Evolutionary conservation across 2,329 filamentous ascomycete genomes (phyloP).

Genomic region (Rutstroemia sp.): DNA sequence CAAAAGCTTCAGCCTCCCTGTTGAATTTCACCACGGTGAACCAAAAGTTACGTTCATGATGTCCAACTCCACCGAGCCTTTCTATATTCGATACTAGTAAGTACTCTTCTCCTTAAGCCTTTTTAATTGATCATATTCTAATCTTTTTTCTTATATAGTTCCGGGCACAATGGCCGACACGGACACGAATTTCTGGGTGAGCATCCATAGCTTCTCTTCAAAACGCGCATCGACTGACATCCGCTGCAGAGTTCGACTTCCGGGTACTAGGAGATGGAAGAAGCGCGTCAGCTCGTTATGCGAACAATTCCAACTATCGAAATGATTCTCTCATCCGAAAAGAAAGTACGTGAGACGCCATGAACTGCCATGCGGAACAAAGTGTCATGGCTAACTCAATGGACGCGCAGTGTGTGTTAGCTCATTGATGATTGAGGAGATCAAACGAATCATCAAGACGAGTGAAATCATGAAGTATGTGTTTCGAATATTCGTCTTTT

Average conservation of each 20-base stretch:
- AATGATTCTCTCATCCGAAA: conserved; percentile 98
- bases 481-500: neutral
- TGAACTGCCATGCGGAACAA: neutral
- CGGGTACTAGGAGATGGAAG: conserved; percentile 85
- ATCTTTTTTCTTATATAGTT: conserved; percentile 48
- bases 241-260: conserved; percentile 81
- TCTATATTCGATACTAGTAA: conserved; percentile 98
- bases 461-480: conserved; percentile 94
- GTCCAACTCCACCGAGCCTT: conserved; percentile 55
- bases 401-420: conserved; percentile 81
- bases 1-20: conserved; percentile 20
- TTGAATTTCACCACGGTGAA: neutral
- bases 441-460: conserved; percentile 93
- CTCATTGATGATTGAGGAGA: conserved; percentile 81
- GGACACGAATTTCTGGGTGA: conserved; percentile 95
- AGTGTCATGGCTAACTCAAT: conserved; percentile 6
- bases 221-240: conserved; percentile 13
- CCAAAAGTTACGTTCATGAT: conserved; percentile 15
- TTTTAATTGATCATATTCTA: neutral
- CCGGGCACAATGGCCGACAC: conserved; percentile 93
- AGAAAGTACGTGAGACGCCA: conserved; percentile 67
- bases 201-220: conserved; percentile 13
- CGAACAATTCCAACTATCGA: conserved; percentile 98
- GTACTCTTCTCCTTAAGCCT: conserved; percentile 25
- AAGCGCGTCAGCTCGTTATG: conserved; percentile 90